Conservation (phyloP, 352 stramenopile genomes). For the Globisporangium abappressorium region DNA sequence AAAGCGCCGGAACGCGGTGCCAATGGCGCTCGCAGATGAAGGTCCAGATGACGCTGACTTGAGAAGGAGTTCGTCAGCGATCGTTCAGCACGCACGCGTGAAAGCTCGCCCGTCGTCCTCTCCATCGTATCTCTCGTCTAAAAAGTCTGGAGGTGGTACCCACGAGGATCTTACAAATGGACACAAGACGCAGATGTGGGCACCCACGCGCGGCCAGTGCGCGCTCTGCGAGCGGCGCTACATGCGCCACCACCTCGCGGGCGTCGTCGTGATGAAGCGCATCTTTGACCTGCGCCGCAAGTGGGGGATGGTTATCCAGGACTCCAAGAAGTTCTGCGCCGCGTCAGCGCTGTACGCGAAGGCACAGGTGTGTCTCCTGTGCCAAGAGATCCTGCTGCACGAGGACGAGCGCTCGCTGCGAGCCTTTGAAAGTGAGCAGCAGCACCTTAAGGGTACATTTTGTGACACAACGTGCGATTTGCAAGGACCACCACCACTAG, state of each 20-base stretch:
- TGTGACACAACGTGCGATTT: neutral
- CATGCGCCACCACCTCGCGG: constrained; percentile 35
- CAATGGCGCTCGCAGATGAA: constrained; percentile 14
- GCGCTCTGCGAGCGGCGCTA: constrained; percentile 48
- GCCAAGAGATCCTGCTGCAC: constrained; percentile 37
- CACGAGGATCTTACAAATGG: neutral
- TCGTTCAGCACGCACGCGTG: constrained; percentile 3
- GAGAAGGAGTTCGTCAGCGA: neutral
- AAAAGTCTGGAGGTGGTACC: neutral
- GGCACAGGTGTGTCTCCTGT: constrained; percentile 40
- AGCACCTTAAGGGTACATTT: neutral
- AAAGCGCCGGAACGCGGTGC: constrained; percentile 20
- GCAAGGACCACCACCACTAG: neutral
- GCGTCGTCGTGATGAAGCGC: constrained; percentile 48
- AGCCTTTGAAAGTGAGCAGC: neutral
- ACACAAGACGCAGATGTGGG: constrained; percentile 21
- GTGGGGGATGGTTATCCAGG: constrained; percentile 44
- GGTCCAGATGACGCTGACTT: neutral
- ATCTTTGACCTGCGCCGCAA: constrained; percentile 42
- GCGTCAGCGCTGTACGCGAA: constrained; percentile 39
- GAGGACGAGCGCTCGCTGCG: constrained; percentile 24
- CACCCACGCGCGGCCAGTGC: constrained; percentile 28
- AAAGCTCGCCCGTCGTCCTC: constrained; percentile 15
- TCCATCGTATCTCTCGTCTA: neutral
- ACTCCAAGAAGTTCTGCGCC: constrained; percentile 37